These are phyloP conservation scores for Sonneratia alba DNA, from an alignment of 345 rosid species.

Conservation along the genomic window DNA sequence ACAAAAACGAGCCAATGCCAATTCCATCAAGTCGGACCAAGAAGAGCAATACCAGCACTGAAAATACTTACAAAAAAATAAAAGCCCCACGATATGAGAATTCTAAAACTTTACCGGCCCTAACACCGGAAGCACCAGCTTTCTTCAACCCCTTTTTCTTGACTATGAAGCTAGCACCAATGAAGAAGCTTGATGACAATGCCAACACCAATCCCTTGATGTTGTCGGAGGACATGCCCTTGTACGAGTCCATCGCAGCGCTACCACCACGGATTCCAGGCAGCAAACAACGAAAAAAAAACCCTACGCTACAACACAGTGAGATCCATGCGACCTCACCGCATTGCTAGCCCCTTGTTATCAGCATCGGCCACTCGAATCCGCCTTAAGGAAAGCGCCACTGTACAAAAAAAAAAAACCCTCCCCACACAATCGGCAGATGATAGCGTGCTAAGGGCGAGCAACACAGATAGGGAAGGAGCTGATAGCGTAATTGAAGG, in stretches of 20 bases:
- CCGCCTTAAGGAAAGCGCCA: not conserved
- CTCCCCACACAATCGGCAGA: not conserved
- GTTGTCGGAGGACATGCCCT: conserved; percentile 76
- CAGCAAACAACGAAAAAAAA: not conserved
- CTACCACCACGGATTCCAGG: conserved; percentile 1
- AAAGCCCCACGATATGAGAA: not conserved
- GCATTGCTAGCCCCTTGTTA: not conserved
- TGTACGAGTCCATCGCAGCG: conserved; percentile 35
- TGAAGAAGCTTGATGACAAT: conserved; percentile 69
- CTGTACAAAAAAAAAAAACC: not conserved
- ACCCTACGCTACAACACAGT: conserved; percentile 12
- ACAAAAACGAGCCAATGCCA: not conserved
- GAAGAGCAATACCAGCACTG: not conserved
- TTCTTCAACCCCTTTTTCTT: conserved; percentile 85
- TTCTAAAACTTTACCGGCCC: conserved; percentile 48
- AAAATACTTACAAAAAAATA: not conserved
- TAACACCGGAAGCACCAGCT: conserved; percentile 55
- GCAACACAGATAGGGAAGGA: not conserved
- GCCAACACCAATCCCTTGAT: conserved; percentile 78
- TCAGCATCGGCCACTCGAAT: not conserved
- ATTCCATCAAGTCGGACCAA: not conserved
- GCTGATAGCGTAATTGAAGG: not conserved
- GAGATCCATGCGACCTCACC: conserved; percentile 8
- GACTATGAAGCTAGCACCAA: conserved; percentile 81
- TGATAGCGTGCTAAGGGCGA: not conserved